phyloP scores from a whole-genome alignment of 345 rosid genomes.

The Salix viminalis region DNA sequence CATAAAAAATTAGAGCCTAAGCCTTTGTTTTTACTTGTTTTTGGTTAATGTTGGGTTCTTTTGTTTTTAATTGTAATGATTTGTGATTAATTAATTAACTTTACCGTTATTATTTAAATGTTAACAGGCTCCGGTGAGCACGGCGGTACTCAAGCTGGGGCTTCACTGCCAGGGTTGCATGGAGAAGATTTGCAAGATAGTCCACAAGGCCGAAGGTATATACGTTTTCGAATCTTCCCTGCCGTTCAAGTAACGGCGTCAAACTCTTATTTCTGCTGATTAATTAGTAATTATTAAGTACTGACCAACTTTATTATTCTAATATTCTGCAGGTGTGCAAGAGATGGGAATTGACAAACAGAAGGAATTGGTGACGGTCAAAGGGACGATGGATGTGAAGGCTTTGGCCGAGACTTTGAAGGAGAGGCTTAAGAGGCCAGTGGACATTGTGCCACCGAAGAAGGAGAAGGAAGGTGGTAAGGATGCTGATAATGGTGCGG shows the following conservation, averaged over 20 bases:
- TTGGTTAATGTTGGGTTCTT: background rate
- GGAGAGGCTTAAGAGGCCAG: conserved; percentile 54
- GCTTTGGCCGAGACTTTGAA: conserved; percentile 41
- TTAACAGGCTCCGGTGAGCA: conserved; percentile 49
- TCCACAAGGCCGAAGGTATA: conserved; percentile 55
- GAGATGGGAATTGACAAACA: conserved; percentile 39
- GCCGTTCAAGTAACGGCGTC: background rate
- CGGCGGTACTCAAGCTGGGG: conserved; percentile 56
- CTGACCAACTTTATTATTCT: background rate
- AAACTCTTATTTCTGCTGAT: background rate
- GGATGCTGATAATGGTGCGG: conserved; percentile 14
- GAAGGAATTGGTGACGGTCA: conserved; percentile 65
- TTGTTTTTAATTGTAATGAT: background rate
- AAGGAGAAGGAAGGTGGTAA: conserved; percentile 40
- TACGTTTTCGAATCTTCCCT: background rate
- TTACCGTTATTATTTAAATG: background rate
- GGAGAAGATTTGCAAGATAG: conserved; percentile 48
- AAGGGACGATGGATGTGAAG: conserved; percentile 67
- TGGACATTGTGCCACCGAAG: conserved; percentile 61
- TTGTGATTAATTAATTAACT: background rate
- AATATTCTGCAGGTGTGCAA: conserved; percentile 46
- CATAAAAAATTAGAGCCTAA: background rate
- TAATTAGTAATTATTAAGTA: background rate
- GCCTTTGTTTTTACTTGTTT: too few relatives aligned
- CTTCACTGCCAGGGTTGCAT: conserved; percentile 76